Evolutionary conservation across 2,329 filamentous ascomycete genomes (phyloP).

Genomic region (Exophiala sp.): DNA sequence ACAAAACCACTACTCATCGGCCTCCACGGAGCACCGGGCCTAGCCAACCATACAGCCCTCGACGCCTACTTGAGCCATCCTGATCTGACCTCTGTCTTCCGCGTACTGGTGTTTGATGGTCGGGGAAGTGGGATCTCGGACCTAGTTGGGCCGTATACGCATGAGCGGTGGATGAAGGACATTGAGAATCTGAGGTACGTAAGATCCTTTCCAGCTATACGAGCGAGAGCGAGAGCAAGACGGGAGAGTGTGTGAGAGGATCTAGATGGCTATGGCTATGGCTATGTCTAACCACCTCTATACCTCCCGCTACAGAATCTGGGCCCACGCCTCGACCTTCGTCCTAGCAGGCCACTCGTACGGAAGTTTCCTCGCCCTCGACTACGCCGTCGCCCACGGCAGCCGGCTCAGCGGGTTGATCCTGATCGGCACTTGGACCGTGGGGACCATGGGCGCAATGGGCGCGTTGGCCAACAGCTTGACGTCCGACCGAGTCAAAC

Average conservation of each 20-base stretch:
- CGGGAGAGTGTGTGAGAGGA: too few species aligned
- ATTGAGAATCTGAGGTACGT: constrained; percentile 15
- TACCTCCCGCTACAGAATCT: neutral
- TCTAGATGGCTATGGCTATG: too few species aligned
- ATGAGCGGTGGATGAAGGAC: constrained; percentile 19
- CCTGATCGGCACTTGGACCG: constrained; percentile 10
- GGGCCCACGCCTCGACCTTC: constrained; percentile 12
- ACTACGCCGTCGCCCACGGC: constrained; percentile 11
- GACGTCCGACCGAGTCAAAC: constrained; percentile 7
- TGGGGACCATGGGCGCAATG: constrained; percentile 13
- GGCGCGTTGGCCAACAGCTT: constrained; percentile 9
- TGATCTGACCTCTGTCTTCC: constrained; percentile 8
- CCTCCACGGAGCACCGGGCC: constrained; percentile 16
- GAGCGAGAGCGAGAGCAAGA: too few species aligned
- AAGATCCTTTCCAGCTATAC: neutral
- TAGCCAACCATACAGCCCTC: constrained; percentile 8
- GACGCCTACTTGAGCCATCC: constrained; percentile 8
- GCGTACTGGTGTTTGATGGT: constrained; percentile 17
- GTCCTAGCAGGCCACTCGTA: constrained; percentile 15
- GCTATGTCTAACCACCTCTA: too few species aligned
- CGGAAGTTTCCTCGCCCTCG: constrained; percentile 16
- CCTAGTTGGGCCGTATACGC: constrained; percentile 6
- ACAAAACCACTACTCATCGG: constrained; percentile 15
- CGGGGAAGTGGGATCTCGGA: constrained; percentile 15
- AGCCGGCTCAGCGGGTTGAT: constrained; percentile 6